Evolutionary conservation across 257 asterid genomes (phyloP).

Genomic region (Solanum rostratum): DNA sequence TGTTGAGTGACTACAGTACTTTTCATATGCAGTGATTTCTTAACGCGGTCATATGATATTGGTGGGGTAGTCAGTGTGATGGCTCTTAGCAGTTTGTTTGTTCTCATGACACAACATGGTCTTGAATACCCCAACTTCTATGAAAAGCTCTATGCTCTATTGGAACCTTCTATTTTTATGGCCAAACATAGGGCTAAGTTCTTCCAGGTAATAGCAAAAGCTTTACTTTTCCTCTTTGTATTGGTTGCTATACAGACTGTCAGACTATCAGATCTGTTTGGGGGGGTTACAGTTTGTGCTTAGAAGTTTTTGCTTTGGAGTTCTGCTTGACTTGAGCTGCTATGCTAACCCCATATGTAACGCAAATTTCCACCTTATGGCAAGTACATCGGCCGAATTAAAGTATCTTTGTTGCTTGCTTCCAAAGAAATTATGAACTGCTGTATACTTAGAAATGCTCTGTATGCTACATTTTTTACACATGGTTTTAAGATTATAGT

Average conservation of each 20-base stretch:
- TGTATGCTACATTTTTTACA: background rate
- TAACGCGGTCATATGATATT: slow-evolving; percentile 83
- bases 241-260: background rate
- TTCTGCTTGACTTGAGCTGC: background rate
- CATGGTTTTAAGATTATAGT: background rate
- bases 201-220: slow-evolving; percentile 41
- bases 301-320: background rate
- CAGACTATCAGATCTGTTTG: background rate
- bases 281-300: background rate
- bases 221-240: background rate
- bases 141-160: slow-evolving; percentile 68
- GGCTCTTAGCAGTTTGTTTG: slow-evolving; percentile 85
- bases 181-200: slow-evolving; percentile 86
- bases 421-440: background rate
- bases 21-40: slow-evolving; percentile 68
- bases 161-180: slow-evolving; percentile 82
- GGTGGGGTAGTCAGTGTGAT: slow-evolving; percentile 96
- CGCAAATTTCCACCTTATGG: background rate
- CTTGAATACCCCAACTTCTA: slow-evolving; percentile 94
- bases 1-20: background rate
- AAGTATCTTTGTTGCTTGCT: background rate
- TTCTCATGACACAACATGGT: slow-evolving; percentile 92
- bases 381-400: background rate
- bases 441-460: background rate
- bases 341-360: background rate